Evolutionary conservation across 768 basidiomycete species (phyloP), one percentile per base, ranked within the genome.

Genomic region (Grammothele lineata): DNA sequence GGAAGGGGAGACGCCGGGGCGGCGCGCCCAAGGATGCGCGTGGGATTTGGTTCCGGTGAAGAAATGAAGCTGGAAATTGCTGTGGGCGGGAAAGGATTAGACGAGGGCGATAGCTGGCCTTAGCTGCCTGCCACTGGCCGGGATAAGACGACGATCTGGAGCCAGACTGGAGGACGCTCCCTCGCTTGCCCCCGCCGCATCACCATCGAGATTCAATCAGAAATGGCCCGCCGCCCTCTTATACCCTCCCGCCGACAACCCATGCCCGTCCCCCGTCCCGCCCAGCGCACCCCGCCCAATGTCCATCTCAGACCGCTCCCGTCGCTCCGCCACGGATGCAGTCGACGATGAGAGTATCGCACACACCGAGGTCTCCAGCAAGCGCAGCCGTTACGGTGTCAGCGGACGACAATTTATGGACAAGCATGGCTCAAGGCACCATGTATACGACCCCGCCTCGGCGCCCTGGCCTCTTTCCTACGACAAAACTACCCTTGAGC

Each of bases 401-500:
- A 7, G 27, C 27, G 14, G 27, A 83, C 60, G 73, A 68, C 44
- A 74, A 74, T 35, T 85, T 57, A 58, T 73, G 27, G 57, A 64
- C 55, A 85, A 83, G 56, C 62, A 83, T 55, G 85, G 85, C 32
- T 77, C 75, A 40, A 71, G 71, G 44, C 78, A 83, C 50, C 87
- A 88, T 60, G 70, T 76, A 14, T 82, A 80, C 57, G 81, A 82
- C 48, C 72, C 71, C 24, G 82, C 85, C 60, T 86, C 88, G 66
- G 87, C 84, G 2, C 87, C 86, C 2, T 90, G 89, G 69, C 87
- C 87, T 1, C 60, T 85, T 22, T 82, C 78, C 21, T 88, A 87
- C 62, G 81, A 87, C 61, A 72, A 71, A 43, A 65, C 79, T 33
- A 68, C 85, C 38, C 67, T 88, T 30, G 83, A 87, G 57, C 65